Evolutionary conservation across 208 protist species (phyloP).

Genomic region (Leishmania tarentolae): DNA sequence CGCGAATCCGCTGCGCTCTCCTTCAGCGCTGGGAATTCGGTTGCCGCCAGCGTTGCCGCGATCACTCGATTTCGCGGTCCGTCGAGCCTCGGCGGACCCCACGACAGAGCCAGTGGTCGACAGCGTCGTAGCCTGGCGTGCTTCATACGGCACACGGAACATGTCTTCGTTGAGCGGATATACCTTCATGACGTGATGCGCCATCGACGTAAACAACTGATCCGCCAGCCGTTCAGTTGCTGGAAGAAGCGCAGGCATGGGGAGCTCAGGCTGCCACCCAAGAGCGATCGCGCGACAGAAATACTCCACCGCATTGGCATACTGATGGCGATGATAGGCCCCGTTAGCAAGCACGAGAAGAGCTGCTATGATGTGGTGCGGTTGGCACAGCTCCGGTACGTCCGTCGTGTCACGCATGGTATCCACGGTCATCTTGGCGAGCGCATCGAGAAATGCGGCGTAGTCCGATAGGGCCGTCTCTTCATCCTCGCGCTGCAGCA

Average conservation of each 20-base stretch:
- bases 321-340: slow-evolving; percentile 61
- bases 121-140: slow-evolving; percentile 50
- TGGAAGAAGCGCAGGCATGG: slow-evolving; percentile 8
- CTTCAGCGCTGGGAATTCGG: slow-evolving; percentile 38
- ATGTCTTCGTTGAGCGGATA: slow-evolving; percentile 66
- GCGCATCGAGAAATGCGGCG: slow-evolving; percentile 44
- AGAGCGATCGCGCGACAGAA: slow-evolving; percentile 74
- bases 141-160: slow-evolving; percentile 81
- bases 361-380: slow-evolving; percentile 64
- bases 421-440: slow-evolving; percentile 10
- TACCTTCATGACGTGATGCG: slow-evolving; percentile 59
- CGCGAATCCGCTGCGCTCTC: slow-evolving; percentile 60
- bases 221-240: slow-evolving; percentile 50
- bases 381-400: slow-evolving; percentile 39
- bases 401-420: neutral
- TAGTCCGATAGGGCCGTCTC: slow-evolving; percentile 63
- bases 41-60: slow-evolving; percentile 4
- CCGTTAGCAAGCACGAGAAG: slow-evolving; percentile 83
- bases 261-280: slow-evolving; percentile 62
- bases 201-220: slow-evolving; percentile 76
- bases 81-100: slow-evolving; percentile 2
- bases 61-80: slow-evolving; percentile 10
- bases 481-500: slow-evolving; percentile 48
- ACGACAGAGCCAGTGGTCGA: slow-evolving; percentile 1
- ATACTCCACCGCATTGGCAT: slow-evolving; percentile 55